Base-by-base conservation (phyloP, 257 asterid genomes). In the Ocimum tenuiflorum region DNA sequence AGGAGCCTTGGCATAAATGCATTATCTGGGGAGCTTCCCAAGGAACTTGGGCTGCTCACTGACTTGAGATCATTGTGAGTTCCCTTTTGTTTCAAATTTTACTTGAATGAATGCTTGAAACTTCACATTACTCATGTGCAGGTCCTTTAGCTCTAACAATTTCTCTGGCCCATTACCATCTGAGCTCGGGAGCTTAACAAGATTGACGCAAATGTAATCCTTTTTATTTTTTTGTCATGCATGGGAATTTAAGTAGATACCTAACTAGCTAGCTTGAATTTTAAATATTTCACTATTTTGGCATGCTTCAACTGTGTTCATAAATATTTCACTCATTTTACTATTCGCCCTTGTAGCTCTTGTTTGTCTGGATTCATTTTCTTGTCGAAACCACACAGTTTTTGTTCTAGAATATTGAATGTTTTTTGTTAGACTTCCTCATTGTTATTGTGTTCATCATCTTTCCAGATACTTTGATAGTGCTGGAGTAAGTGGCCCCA, bases 111-210 rank as follows among this genome's bases (percentile, higher is more conserved):
- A 8, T 9, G 11, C 3, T 14, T 74, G 62, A 17, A 49, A 47
- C 58, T 50, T 67, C n/a, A 52, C 29, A 15, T 48, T 66, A 41
- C 18, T 36, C 9, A 47, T 57, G 22, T 59, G 52, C 84, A 91
- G 96, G 67, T 38, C 67, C 15, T 61, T 88, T 18, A 39, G 82
- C 64, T 73, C 84, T 46, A 86, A 91, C 79, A 86, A 83, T 79
- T 86, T 91, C 79, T 84, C 95, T 60, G 95, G 96, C 20, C 72
- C 95, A 73, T 72, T 91, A 55, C 97, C 94, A 59, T 24, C 78
- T 18, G 88, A 76, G 70, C 84, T 91, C 29, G 97, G 97, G 70
- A 78, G 61, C 74, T 76, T 88, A 70, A 29, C 83, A 59, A 77
- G 56, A 63, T 67, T 91, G 42, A 65, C 73, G 11, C 83, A 81